Percentiles rank a stretch among this genome's conserved stretches.
phyloP scores from a whole-genome alignment of 2,329 filamentous ascomycete genomes.

The Hymenoscyphus fraxineus region DNA sequence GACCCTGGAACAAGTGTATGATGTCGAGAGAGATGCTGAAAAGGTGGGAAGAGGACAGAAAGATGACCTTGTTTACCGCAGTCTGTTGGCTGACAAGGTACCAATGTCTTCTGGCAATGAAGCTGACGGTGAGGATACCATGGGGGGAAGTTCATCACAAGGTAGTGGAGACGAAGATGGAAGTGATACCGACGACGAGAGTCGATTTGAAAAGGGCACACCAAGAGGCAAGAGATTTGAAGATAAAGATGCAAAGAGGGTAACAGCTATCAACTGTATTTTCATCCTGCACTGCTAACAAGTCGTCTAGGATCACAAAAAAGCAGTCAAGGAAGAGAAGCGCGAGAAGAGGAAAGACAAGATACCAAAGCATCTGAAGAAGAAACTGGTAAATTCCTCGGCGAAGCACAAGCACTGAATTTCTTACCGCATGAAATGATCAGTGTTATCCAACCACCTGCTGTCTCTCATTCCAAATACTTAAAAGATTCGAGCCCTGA shows the following conservation, averaged over 20 bases:
- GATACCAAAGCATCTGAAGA: slow-evolving; percentile 95
- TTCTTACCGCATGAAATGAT: slow-evolving; percentile 12
- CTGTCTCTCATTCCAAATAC: background rate
- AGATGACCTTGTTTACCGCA: slow-evolving; percentile 77
- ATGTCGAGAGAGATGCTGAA: slow-evolving; percentile 86
- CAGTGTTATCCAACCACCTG: background rate
- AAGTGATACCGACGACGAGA: slow-evolving; percentile 46
- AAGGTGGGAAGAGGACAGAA: slow-evolving; percentile 70
- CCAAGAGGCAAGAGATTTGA: slow-evolving; percentile 82
- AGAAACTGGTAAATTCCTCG: slow-evolving; percentile 65
- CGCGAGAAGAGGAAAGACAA: slow-evolving; percentile 90
- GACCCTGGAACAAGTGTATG: slow-evolving; percentile 92
- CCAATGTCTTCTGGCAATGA: slow-evolving; percentile 39
- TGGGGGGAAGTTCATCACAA: slow-evolving; percentile 39
- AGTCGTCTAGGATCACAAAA: slow-evolving; percentile 63
- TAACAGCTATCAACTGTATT: slow-evolving; percentile 31
- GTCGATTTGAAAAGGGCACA: slow-evolving; percentile 58
- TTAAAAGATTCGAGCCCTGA: background rate
- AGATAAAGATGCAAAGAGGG: slow-evolving; percentile 86
- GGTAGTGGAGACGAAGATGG: slow-evolving; percentile 35
- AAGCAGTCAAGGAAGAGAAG: slow-evolving; percentile 90
- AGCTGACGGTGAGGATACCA: slow-evolving; percentile 39
- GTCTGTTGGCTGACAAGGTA: slow-evolving; percentile 71
- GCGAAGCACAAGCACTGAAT: slow-evolving; percentile 34
- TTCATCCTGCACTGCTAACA: slow-evolving; percentile 8